Percentiles rank a stretch among this genome's conserved stretches.
phyloP scores from a whole-genome alignment of 2,329 filamentous ascomycete species.

The Venturia pyrina region DNA sequence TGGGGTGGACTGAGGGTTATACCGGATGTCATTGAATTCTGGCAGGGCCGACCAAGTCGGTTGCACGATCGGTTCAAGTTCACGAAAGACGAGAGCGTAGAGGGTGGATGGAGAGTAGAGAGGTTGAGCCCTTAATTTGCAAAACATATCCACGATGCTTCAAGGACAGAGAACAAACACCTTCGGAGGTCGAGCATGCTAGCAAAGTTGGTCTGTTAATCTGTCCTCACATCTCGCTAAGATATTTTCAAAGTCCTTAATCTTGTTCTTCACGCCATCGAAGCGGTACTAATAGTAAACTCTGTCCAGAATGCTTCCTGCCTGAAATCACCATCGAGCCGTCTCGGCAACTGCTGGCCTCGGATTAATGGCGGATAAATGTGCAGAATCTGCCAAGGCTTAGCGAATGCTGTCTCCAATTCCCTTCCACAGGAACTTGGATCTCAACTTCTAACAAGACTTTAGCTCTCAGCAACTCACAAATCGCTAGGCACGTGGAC shows the following conservation, averaged over 20 bases:
- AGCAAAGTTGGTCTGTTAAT: not conserved
- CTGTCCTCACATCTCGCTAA: not conserved
- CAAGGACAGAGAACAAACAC: not conserved
- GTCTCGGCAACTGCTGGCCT: too few relatives aligned
- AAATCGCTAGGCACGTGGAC: too few relatives aligned
- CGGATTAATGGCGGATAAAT: too few relatives aligned
- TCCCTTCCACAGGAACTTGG: too few relatives aligned
- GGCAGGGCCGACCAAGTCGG: slow-evolving; percentile 81
- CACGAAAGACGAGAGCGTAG: slow-evolving; percentile 44
- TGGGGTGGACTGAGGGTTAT: slow-evolving; percentile 88
- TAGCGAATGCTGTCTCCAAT: too few relatives aligned
- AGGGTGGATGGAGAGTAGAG: slow-evolving; percentile 55
- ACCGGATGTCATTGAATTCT: slow-evolving; percentile 86
- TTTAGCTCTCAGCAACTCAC: too few relatives aligned
- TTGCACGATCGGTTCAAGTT: slow-evolving; percentile 93
- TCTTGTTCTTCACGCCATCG: too few relatives aligned
- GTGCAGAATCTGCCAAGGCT: too few relatives aligned
- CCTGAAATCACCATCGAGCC: too few relatives aligned
- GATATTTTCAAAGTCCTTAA: not conserved
- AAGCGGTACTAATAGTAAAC: too few relatives aligned
- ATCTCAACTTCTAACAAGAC: too few relatives aligned
- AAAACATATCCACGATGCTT: not conserved
- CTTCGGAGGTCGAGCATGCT: not conserved
- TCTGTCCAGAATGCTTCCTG: too few relatives aligned
- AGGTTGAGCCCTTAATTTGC: slow-evolving; percentile 58